These are phyloP conservation scores for Phascolomyces articulosus DNA, from an alignment of 371 early-diverging fungal species.

Conservation along the genomic window DNA sequence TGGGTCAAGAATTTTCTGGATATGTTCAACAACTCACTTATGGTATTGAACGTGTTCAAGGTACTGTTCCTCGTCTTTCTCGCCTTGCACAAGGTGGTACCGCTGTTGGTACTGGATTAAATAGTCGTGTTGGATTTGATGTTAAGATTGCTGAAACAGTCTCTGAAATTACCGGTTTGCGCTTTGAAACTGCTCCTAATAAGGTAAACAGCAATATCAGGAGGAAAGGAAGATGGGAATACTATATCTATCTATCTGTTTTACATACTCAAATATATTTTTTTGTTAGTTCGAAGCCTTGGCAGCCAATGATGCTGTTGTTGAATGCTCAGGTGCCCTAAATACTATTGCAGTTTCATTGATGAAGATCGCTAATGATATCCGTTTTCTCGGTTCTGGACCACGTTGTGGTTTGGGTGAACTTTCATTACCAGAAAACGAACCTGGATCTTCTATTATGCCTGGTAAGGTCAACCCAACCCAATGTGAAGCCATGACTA, in stretches of 20 bases:
- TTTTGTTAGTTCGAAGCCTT: slow-evolving; percentile 78
- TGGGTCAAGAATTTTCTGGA: slow-evolving; percentile 91
- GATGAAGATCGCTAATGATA: slow-evolving; percentile 93
- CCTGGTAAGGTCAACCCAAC: slow-evolving; percentile 95
- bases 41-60: slow-evolving; percentile 77
- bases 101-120: slow-evolving; percentile 91
- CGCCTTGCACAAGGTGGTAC: slow-evolving; percentile 89
- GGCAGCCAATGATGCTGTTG: slow-evolving; percentile 89
- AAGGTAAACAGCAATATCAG: slow-evolving; percentile 48
- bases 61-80: slow-evolving; percentile 70
- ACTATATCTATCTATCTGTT: too few relatives aligned
- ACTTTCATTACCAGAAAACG: slow-evolving; percentile 85
- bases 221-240: too few relatives aligned
- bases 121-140: slow-evolving; percentile 82
- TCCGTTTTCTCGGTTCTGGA: slow-evolving; percentile 87
- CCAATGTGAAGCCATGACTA: slow-evolving; percentile 93
- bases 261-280: background rate
- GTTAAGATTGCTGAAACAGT: slow-evolving; percentile 76
- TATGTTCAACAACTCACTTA: slow-evolving; percentile 81
- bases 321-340: slow-evolving; percentile 84
- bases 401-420: slow-evolving; percentile 93
- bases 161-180: slow-evolving; percentile 68
- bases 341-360: slow-evolving; percentile 86
- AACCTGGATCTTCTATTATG: slow-evolving; percentile 93
- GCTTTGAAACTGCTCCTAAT: slow-evolving; percentile 87